Evolutionary conservation across 129 eudicot species (phyloP).

Genomic region (Flaveria linearis): DNA sequence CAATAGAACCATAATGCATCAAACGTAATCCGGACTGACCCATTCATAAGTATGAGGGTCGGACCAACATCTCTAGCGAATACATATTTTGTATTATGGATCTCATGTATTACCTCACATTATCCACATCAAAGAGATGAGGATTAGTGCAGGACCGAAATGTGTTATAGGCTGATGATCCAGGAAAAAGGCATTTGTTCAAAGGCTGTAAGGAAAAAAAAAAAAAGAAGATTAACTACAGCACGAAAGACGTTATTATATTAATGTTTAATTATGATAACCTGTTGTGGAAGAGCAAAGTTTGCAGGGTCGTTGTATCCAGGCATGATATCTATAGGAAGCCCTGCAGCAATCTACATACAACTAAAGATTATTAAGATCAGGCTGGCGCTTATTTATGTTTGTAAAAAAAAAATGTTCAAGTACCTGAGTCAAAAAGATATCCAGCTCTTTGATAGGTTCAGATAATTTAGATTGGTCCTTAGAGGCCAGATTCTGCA

Average conservation of each 20-base stretch:
- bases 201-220: conserved; percentile 55
- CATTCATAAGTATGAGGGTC: neutral
- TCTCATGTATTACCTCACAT: conserved; percentile 56
- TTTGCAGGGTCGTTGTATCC: conserved; percentile 88
- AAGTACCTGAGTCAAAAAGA: conserved; percentile 79
- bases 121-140: conserved; percentile 84
- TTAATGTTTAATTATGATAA: conserved; percentile 21
- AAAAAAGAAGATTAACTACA: conserved; percentile 3
- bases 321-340: conserved; percentile 88
- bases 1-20: neutral
- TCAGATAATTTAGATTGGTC: conserved; percentile 73
- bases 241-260: neutral
- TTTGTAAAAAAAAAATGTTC: neutral
- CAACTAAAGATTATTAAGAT: conserved; percentile 16
- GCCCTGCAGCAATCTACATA: conserved; percentile 80
- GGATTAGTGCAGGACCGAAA: conserved; percentile 92
- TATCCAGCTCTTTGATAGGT: conserved; percentile 91
- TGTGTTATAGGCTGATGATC: conserved; percentile 80
- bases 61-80: conserved; percentile 8
- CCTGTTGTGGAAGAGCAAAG: conserved; percentile 93
- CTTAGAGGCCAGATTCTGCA: conserved; percentile 77
- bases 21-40: neutral
- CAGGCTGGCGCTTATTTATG: neutral
- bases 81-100: conserved; percentile 1
- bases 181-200: conserved; percentile 92